phyloP scores from a whole-genome alignment of 2,329 filamentous ascomycete species.

The Colletotrichum sp. region DNA sequence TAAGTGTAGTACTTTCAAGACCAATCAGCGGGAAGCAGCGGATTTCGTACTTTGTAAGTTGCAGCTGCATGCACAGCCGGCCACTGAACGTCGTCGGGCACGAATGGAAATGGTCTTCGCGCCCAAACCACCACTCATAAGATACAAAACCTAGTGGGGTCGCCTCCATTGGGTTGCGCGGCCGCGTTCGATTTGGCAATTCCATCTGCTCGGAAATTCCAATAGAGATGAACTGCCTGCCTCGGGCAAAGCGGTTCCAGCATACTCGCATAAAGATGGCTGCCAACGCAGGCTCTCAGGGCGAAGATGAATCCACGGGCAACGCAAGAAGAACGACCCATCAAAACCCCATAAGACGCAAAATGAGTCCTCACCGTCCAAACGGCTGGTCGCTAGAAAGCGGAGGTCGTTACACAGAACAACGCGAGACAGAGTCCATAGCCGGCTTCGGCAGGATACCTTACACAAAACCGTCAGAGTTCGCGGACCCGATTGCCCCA shows the following conservation, averaged over 20 bases:
- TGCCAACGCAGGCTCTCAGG: background rate
- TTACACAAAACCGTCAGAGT: background rate
- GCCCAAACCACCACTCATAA: background rate
- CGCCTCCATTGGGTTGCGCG: background rate
- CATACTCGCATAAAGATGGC: background rate
- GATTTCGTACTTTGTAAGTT: background rate
- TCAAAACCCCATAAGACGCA: background rate
- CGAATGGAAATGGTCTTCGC: background rate
- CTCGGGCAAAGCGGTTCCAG: background rate
- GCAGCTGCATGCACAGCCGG: background rate
- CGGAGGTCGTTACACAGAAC: background rate
- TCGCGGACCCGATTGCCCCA: background rate
- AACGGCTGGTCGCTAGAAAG: background rate
- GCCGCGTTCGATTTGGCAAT: background rate
- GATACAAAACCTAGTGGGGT: background rate
- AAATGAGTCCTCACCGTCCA: background rate
- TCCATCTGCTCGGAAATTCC: background rate
- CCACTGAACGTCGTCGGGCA: background rate
- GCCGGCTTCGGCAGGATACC: background rate
- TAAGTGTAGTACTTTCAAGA: background rate
- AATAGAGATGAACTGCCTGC: background rate
- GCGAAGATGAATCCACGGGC: background rate
- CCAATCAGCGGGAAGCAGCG: background rate
- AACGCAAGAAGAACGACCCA: background rate
- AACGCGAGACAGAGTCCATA: background rate